Base-by-base conservation (phyloP, 2,329 filamentous ascomycete species). In the Didymella segeticola region DNA sequence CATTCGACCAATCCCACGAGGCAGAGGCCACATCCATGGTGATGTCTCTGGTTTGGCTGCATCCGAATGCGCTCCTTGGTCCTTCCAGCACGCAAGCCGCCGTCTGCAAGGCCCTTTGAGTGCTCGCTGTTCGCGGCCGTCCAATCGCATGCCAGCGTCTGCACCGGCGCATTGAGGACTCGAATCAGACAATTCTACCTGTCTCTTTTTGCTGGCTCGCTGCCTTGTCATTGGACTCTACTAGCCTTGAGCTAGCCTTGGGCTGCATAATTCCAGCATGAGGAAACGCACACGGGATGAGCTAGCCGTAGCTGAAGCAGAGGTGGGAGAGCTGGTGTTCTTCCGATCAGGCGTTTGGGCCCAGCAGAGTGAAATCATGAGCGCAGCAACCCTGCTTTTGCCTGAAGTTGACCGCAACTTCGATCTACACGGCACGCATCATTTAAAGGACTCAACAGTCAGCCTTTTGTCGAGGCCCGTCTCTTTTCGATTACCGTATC, bases 261-360 rank as follows among this genome's bases (percentile, higher is more conserved):
- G 60, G 53, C 60, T 68, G 68, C 68, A 68, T 63, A 50, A 60
- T 56, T 54, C 64, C 66, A 62, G 73, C 76, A 77, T 76, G 65
- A 70, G 63, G 47, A 67, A 63, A 57, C 64, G 63, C 69, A 71
- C 72, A 77, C 74, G 71, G 72, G 75, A 76, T 67, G 63, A 58
- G 56, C 62, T 64, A 66, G 47, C 42, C 47, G 23, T 36, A 15
- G 45, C 39, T 45, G 45, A 36, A 36, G 45, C 51, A 49, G 33
- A 46, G 25, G 38, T 46, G 52, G 51, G 53, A 43, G 54, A 43
- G 43, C 56, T 50, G 53, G 46, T 56, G 53, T 54, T 54, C 45
- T 45, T 49, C 26, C 45, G 15, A 49, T 49, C 45, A 49, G 56
- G 43, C 30, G 37, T 52, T 52, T 51, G 43, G 33, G 48, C 43